Evolutionary conservation across 2,329 filamentous ascomycete genomes (phyloP).

Genomic region (Alternaria ethzedia): DNA sequence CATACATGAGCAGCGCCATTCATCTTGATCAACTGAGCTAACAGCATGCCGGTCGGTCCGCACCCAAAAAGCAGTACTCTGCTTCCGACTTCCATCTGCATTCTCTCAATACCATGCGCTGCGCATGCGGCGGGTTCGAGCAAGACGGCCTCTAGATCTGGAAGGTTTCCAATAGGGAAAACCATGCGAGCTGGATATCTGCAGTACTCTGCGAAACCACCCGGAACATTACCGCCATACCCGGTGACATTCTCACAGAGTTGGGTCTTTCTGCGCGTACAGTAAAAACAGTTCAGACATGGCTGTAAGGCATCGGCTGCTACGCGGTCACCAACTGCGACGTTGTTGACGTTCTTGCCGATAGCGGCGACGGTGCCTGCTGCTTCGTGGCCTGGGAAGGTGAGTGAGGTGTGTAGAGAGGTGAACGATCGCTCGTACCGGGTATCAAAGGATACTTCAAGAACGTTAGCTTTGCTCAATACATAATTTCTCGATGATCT

Average conservation of each 20-base stretch:
- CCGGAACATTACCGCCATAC: conserved; percentile 71
- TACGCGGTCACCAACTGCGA: conserved; percentile 68
- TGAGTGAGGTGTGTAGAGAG: neutral
- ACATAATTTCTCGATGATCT: neutral
- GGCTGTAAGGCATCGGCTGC: conserved; percentile 68
- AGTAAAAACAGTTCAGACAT: conserved; percentile 76
- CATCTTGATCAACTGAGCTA: conserved; percentile 67
- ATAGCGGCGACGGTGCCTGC: conserved; percentile 68
- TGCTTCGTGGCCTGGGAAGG: conserved; percentile 66
- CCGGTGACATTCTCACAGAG: conserved; percentile 74
- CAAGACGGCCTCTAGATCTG: conserved; percentile 71
- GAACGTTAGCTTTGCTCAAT: neutral
- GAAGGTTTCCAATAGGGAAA: conserved; percentile 70
- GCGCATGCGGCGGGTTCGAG: conserved; percentile 75
- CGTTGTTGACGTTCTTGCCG: conserved; percentile 64
- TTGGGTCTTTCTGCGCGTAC: conserved; percentile 69
- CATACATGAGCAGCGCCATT: conserved; percentile 69
- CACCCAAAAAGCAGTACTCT: conserved; percentile 70
- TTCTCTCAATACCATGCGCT: conserved; percentile 73
- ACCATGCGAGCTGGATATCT: conserved; percentile 63
- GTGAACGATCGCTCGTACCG: conserved; percentile 11
- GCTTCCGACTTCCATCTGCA: conserved; percentile 69
- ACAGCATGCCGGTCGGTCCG: conserved; percentile 69
- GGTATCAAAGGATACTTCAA: conserved; percentile 31
- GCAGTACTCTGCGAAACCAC: conserved; percentile 75